Evolutionary conservation across 352 stramenopile species (phyloP).

Genomic region (Phytophthora niederhauseri): DNA sequence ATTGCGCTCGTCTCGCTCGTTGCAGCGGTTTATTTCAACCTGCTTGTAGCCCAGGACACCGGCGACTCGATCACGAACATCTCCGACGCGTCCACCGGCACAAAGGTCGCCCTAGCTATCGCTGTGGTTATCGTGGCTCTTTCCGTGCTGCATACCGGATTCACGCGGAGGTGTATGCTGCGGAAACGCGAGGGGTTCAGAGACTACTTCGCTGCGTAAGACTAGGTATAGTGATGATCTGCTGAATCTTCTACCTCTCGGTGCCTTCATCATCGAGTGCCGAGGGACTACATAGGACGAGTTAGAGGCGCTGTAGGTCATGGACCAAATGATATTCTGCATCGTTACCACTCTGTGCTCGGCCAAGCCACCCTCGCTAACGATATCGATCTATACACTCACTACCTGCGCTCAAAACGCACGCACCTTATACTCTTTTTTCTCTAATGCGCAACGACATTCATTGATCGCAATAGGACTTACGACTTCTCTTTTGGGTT

Average conservation of each 20-base stretch:
- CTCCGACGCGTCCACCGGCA: constrained; percentile 60
- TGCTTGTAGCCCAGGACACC: constrained; percentile 69
- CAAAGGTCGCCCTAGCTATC: constrained; percentile 57
- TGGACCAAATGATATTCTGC: constrained; percentile 19
- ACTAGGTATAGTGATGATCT: constrained; percentile 16
- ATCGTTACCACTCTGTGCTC: constrained; percentile 6
- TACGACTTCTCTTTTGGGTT: constrained; percentile 15
- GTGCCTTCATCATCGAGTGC: constrained; percentile 3
- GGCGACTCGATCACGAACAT: constrained; percentile 54
- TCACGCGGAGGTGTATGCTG: constrained; percentile 79
- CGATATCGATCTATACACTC: constrained; percentile 20
- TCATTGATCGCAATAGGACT: constrained; percentile 11
- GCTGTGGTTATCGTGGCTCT: constrained; percentile 57
- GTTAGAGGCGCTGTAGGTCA: neutral
- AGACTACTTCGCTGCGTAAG: constrained; percentile 44
- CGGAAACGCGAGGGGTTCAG: constrained; percentile 44
- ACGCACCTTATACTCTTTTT: constrained; percentile 26
- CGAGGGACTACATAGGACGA: neutral
- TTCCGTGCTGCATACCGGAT: constrained; percentile 64
- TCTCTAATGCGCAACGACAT: constrained; percentile 15
- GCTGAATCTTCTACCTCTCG: neutral
- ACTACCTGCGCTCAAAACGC: constrained; percentile 8
- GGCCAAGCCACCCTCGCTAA: constrained; percentile 1
- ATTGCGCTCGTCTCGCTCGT: constrained; percentile 79
- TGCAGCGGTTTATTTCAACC: constrained; percentile 85